Base-by-base conservation (phyloP, 345 rosid species). In the Eucalyptus tenuipes region DNA sequence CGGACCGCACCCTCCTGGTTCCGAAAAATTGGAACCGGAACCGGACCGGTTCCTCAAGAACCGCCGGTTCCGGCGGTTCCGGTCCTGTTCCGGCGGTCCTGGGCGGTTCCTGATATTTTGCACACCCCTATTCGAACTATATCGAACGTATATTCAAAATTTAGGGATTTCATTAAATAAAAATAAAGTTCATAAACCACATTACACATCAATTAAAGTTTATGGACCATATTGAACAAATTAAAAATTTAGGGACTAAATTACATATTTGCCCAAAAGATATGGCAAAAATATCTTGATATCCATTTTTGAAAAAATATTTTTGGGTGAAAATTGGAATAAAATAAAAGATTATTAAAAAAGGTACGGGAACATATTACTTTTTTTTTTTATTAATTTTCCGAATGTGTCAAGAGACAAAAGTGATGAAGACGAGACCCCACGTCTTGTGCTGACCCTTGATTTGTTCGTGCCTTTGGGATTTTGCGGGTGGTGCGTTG, bases 401-500 rank as follows among this genome's bases (percentile, higher is more conserved):
- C 16, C 5, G 75, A 61, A 24, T 68, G 15, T 7, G 27, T 14
- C 37, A 1, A 16, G 85, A 18, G 49, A 33, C 86, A 80, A 27
- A 13, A 55, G 57, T 44, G 45, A 80, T 52, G 81, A 13, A 87
- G 82, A 75, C 27, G 82, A 7, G 13, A 27, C 52, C 57, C 49
- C 59, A 47, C 57, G 85, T 87, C 31, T 12, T 11, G 71, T 47
- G 88, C 88, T 11, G 80, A 11, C 45, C 24, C 88, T 71, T 89
- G 87, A 45, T 87, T 89, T 31, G 68, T 88, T 82, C 3, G 42
- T 8, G 40, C 29, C 82, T 20, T 7, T 49, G 10, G 90, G 90
- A 93, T 92, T 89, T 91, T 61, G 93, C 33, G 88, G 92, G 90
- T 87, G 92, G 87, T 90, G 87, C 92, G 92, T 95, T 94, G 93